These are phyloP conservation scores for Mesembryanthemum crystallinum DNA, from an alignment of 148 eudicot species.

Conservation along the genomic window DNA sequence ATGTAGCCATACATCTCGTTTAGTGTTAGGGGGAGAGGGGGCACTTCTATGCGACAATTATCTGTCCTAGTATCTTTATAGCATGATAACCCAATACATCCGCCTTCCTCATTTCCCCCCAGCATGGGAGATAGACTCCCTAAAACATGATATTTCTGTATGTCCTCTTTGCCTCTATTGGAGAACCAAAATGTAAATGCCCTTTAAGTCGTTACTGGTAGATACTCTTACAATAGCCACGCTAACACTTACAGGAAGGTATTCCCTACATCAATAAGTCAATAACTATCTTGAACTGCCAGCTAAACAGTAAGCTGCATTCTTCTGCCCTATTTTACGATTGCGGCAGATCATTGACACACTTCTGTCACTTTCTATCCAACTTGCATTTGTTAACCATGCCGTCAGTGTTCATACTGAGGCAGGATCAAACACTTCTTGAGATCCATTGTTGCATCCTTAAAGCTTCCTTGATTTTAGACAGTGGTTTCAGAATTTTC, in stretches of 20 bases:
- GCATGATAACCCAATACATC: too few relatives aligned
- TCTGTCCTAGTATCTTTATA: background rate
- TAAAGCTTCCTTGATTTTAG: background rate
- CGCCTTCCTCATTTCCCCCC: too few relatives aligned
- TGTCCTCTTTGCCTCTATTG: too few relatives aligned
- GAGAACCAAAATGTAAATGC: background rate
- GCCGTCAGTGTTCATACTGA: background rate
- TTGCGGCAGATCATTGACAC: background rate
- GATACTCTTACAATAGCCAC: background rate
- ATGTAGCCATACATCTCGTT: too few relatives aligned
- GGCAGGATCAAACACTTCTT: background rate
- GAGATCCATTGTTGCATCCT: background rate
- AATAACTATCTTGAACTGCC: background rate
- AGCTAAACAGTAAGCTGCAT: background rate
- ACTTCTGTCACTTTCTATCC: background rate
- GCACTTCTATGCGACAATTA: background rate
- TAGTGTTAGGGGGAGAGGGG: too few relatives aligned
- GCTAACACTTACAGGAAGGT: background rate
- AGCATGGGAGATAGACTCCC: too few relatives aligned
- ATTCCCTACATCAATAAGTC: background rate
- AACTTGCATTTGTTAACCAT: background rate
- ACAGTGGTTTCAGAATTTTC: too few relatives aligned
- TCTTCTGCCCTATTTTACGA: background rate
- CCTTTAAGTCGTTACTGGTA: background rate
- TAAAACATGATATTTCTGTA: too few relatives aligned